Percentiles rank a stretch among this genome's conserved stretches.
Evolutionary conservation across 2,329 filamentous ascomycete species (phyloP).

Genomic region (Neofusicoccum laricinum): DNA sequence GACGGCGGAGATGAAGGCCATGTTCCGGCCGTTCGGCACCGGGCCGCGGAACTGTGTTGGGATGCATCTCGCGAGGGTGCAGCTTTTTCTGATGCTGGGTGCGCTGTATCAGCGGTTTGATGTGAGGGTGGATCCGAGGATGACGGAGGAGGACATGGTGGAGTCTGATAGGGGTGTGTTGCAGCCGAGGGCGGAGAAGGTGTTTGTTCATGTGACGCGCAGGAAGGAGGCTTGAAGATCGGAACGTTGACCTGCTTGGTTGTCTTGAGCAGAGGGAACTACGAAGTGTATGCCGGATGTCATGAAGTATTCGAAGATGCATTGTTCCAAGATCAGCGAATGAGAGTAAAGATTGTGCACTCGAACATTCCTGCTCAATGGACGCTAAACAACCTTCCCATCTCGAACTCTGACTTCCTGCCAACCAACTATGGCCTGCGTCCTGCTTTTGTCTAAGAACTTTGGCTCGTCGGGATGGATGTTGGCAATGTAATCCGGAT

Average conservation of each 20-base stretch:
- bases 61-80: constrained; percentile 8
- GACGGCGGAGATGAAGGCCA: background rate
- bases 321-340: too few relatives aligned
- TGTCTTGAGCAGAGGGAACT: too few relatives aligned
- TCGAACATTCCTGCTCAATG: too few relatives aligned
- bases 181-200: background rate
- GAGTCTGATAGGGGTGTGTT: background rate
- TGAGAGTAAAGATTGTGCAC: too few relatives aligned
- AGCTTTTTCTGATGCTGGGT: background rate
- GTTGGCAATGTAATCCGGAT: background rate
- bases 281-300: too few relatives aligned
- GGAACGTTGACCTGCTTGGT: too few relatives aligned
- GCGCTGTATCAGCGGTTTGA: background rate
- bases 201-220: background rate
- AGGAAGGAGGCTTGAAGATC: background rate
- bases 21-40: constrained; percentile 20
- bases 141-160: background rate
- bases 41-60: constrained; percentile 20
- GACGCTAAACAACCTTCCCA: background rate
- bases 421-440: background rate
- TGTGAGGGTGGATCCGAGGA: background rate
- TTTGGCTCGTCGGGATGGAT: background rate
- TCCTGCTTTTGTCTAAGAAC: background rate
- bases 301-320: too few relatives aligned
- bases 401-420: background rate